Conservation (phyloP, 2,329 filamentous ascomycete species). For the Monosporascus sp. region DNA sequence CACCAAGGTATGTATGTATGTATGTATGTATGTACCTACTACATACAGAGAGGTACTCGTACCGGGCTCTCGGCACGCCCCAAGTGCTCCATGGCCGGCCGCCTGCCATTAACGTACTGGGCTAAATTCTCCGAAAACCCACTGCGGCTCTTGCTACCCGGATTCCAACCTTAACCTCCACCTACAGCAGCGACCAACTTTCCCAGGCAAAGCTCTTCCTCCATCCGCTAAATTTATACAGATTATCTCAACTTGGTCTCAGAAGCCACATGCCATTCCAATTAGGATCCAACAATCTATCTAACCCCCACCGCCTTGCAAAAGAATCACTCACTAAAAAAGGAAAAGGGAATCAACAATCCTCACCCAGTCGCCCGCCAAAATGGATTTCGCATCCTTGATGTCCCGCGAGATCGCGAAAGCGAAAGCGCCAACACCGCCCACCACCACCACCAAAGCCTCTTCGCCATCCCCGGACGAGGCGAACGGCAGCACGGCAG, state of each 20-base stretch:
- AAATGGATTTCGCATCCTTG: slow-evolving; percentile 91
- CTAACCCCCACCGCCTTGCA: no score
- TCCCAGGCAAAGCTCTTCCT: background rate
- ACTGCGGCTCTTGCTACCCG: background rate
- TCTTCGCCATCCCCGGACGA: background rate
- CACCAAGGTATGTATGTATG: no score
- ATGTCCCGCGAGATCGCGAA: slow-evolving; percentile 93
- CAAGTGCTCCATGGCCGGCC: background rate
- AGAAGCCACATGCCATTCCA: no score
- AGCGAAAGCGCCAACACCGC: slow-evolving; percentile 46
- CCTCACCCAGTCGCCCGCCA: slow-evolving; percentile 22
- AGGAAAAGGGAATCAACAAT: background rate
- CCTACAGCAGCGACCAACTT: no score
- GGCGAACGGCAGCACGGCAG: background rate
- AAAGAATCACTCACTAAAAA: background rate
- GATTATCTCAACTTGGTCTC: no score
- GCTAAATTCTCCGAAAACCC: background rate
- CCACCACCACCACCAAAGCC: slow-evolving; percentile 11
- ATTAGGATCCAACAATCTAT: no score
- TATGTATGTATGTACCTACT: no score
- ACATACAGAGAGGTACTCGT: no score
- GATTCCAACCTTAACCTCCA: background rate
- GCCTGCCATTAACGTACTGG: no score
- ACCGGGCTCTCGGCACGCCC: no score
- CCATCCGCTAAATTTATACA: background rate